A percentile compares a stretch with the other conserved stretches of the same genome.
These are phyloP conservation scores for Phanerochaete sordida DNA, from an alignment of 768 basidiomycete genomes.

Conservation along the genomic window DNA sequence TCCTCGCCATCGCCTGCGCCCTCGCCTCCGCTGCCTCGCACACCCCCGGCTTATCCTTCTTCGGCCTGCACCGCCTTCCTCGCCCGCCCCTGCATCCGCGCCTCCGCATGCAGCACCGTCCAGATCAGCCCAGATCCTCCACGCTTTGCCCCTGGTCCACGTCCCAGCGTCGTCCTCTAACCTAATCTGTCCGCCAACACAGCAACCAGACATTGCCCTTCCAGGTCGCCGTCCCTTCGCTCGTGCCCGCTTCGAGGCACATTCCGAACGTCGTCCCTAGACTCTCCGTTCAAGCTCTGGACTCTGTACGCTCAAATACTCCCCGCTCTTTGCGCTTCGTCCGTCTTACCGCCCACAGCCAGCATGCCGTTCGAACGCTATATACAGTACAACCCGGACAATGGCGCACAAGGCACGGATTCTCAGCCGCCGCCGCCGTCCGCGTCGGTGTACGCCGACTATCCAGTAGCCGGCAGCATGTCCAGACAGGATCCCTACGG, in stretches of 20 bases:
- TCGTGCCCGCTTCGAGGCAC: neutral
- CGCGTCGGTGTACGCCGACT: neutral
- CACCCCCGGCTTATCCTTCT: too few relatives aligned
- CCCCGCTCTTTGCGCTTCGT: neutral
- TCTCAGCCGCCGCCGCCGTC: neutral
- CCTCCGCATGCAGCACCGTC: neutral
- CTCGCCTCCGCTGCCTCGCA: too few relatives aligned
- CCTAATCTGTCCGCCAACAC: neutral
- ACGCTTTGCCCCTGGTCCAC: neutral
- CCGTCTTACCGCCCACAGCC: neutral
- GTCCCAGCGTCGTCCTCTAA: neutral
- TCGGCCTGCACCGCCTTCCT: too few relatives aligned
- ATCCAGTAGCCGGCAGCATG: neutral
- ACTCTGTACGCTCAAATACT: neutral
- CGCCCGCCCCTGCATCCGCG: too few relatives aligned
- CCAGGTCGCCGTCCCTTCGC: neutral
- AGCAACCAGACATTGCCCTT: neutral
- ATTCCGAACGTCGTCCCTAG: neutral
- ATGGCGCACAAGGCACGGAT: too few relatives aligned
- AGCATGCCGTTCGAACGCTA: constrained; percentile 28
- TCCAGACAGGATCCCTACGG: constrained; percentile 4
- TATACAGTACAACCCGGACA: constrained; percentile 13
- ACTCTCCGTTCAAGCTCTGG: neutral
- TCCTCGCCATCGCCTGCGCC: neutral
- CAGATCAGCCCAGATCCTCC: too few relatives aligned